These are phyloP conservation scores for Alopecurus myosuroides DNA, from an alignment of 176 grass and related monocot genomes.

Conservation along the genomic window DNA sequence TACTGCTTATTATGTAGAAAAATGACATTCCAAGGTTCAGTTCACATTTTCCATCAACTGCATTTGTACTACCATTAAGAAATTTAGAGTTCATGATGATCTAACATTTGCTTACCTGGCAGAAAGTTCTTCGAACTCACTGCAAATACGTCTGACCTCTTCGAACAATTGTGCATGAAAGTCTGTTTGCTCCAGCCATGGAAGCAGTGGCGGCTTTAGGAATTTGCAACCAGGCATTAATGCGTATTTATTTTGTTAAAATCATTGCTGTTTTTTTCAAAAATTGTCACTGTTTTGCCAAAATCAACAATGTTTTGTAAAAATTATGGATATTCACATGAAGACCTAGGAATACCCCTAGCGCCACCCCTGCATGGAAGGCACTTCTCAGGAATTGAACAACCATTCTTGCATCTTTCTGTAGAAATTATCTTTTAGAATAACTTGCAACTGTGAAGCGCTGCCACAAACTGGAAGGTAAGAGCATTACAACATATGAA, in stretches of 20 bases:
- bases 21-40: neutral
- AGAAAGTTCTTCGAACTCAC: constrained; percentile 12
- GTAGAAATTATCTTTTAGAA: constrained; percentile 4
- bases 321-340: no score
- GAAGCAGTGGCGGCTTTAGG: no score
- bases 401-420: constrained; percentile 32
- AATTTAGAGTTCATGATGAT: neutral
- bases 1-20: constrained; percentile 1
- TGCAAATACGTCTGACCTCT: constrained; percentile 9
- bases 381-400: constrained; percentile 22
- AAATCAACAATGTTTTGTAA: no score
- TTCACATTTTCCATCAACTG: neutral
- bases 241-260: no score
- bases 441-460: neutral
- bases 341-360: no score
- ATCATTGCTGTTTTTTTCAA: no score
- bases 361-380: no score
- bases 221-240: no score
- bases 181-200: constrained; percentile 19
- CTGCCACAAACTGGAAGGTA: neutral
- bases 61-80: neutral
- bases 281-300: no score
- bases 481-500: neutral
- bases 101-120: constrained; percentile 27
- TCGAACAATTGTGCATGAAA: constrained; percentile 25